Evolutionary conservation across 2,329 filamentous ascomycete species (phyloP), one percentile per base, ranked within the genome.

Genomic region (Xylariaceae sp.): DNA sequence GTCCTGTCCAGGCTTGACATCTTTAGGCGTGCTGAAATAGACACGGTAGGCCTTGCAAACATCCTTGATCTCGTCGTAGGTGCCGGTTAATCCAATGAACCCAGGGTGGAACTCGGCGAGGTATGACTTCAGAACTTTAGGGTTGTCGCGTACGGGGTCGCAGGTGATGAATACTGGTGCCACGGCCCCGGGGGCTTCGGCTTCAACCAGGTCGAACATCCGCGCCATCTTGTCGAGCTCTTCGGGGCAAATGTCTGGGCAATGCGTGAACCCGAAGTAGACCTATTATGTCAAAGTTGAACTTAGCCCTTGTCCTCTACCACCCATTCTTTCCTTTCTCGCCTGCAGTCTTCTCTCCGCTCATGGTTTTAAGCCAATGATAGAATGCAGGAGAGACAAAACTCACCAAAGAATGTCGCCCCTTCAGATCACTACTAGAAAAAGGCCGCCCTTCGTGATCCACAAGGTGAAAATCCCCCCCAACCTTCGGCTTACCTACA

Each of bases 221-320:
- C 82, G 81, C n/a, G 93, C 90, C 92, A 99, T 97, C 79, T 99
- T 99, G 78, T 99, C 94, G 66, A 99, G 87, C 76, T 99, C 94
- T 69, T 99, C 94, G 27, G 94, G 94, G 78, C 94, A 99, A 71
- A 99, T 99, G 72, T 99, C 94, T 20, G 94, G 94, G 72, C 94
- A 99, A 74, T 97, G 92, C 7, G 91, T 93, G 81, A 99, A 99
- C 67, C 94, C 94, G 71, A 99, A 99, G 77, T 99, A 99, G 30
- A 97, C 86, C 91, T 94, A 61, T 55, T 44, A 37, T 41, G 6
- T n/a, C 21, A 16, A 42, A 8, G 6, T 30, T 56, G 21, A 45
- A 26, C 40, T 47, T 39, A 49, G 35, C 30, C 8, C n/a, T 36
- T 40, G 9, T n/a, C n/a, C n/a, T n/a, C n/a, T n/a, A n/a, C n/a